These are phyloP conservation scores for Cryomyces minteri DNA, from an alignment of 495 filamentous ascomycete genomes.

Conservation along the genomic window DNA sequence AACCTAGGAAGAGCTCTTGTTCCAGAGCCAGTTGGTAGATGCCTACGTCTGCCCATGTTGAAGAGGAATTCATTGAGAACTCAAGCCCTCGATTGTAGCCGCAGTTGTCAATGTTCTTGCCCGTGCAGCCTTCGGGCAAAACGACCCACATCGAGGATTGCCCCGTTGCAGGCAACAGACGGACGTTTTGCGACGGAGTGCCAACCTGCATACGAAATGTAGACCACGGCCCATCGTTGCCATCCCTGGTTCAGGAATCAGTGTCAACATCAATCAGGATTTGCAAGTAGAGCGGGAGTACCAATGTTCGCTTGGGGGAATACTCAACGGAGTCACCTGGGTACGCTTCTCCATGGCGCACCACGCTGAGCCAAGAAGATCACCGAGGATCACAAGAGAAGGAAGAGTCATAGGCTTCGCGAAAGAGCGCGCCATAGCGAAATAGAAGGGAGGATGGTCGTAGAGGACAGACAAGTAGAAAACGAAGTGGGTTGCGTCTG, in stretches of 20 bases:
- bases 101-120: constrained; percentile 13
- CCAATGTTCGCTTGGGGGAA: neutral
- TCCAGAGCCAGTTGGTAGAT: constrained; percentile 10
- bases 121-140: constrained; percentile 19
- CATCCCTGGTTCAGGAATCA: constrained; percentile 13
- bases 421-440: neutral
- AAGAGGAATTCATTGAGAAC: constrained; percentile 13
- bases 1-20: constrained; percentile 7
- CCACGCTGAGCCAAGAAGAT: neutral
- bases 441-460: neutral
- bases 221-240: constrained; percentile 24
- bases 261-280: neutral
- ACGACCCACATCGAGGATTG: constrained; percentile 16
- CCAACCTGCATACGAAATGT: constrained; percentile 20
- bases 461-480: neutral
- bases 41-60: constrained; percentile 12
- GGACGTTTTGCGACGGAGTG: constrained; percentile 19
- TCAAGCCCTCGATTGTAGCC: constrained; percentile 13
- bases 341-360: neutral
- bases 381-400: neutral
- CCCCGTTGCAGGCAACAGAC: constrained; percentile 14
- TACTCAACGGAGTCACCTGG: neutral
- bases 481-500: neutral
- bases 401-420: neutral
- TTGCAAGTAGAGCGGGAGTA: neutral